Conservation (phyloP, 306 rosid genomes). For the Begonia fuchsioides region DNA sequence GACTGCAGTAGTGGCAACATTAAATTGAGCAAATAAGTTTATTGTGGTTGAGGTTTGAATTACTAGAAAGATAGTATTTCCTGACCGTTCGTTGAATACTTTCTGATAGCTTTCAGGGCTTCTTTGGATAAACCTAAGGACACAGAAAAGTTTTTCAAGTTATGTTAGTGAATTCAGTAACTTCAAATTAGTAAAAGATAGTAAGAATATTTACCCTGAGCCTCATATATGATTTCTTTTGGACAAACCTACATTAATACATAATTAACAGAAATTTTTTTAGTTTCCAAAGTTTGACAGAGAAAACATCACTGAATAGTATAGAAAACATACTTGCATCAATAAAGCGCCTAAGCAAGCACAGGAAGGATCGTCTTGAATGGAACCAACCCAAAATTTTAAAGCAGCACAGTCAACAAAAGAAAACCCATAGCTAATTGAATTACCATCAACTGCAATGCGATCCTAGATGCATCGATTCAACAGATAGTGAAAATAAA, state of each 20-base stretch:
- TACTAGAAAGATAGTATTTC: neutral
- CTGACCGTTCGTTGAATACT: slow-evolving; percentile 59
- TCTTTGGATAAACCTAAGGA: slow-evolving; percentile 66
- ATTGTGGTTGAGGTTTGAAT: no score
- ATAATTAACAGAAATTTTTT: slow-evolving; percentile 2
- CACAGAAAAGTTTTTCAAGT: slow-evolving; percentile 6
- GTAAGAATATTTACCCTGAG: slow-evolving; percentile 42
- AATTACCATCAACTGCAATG: slow-evolving; percentile 38
- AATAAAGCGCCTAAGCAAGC: slow-evolving; percentile 83
- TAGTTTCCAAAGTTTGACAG: no score
- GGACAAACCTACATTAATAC: slow-evolving; percentile 72
- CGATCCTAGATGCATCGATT: slow-evolving; percentile 21
- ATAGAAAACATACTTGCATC: slow-evolving; percentile 55
- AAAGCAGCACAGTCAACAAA: slow-evolving; percentile 92
- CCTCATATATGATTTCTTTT: slow-evolving; percentile 68
- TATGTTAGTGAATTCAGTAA: slow-evolving; percentile 10
- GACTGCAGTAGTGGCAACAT: no score
- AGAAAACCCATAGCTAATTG: slow-evolving; percentile 68
- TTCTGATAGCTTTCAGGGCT: slow-evolving; percentile 61
- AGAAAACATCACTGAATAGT: no score
- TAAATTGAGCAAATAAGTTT: no score
- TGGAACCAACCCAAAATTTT: slow-evolving; percentile 75
- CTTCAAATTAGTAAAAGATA: neutral
- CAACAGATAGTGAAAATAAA: no score
- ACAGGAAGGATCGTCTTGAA: slow-evolving; percentile 67